Base-by-base conservation (phyloP, 164 flowering plant species). In the Buxus sempervirens region DNA sequence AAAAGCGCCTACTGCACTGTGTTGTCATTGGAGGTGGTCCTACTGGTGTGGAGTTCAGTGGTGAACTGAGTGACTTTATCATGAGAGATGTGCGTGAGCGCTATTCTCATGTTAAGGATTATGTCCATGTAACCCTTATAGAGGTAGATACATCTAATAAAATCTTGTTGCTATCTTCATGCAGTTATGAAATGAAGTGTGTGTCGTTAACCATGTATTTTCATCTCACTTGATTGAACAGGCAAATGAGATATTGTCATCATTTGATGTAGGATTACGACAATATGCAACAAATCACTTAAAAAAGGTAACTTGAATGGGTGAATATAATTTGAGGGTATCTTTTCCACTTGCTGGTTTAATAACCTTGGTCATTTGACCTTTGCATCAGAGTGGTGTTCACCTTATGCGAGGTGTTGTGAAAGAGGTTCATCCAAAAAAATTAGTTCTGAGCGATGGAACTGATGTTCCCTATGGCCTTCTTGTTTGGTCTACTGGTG, bases 11-110 rank as follows among this genome's bases (percentile, higher is more conserved):
- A 36, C 68, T 92, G 61, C 96, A 90, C 69, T 92, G 94, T 73
- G 95, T 92, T 54, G 85, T 92, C 12, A 81, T 90, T 62, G 98
- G 95, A 62, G 98, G 98, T 21, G 98, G 96, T 28, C 98, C 98
- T 0, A 92, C 94, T 6, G 98, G 95, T 5, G 96, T 90, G 55
- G 96, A 92, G 70, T 92, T 90, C 61, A 90, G 98, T 68, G 98
- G 96, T 14, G 96, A 92, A 74, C 54, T 92, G 79, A 87, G 96
- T 76, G 98, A 92, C 77, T 92, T 90, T 64, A 90, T 90, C 65
- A 80, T 80, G 79, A 84, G 68, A 78, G 98, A 90, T 81, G 96
- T 90, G 45, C 73, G 62, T 20, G 85, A 90, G 66, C 66, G 84
- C 12, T 90, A 81, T 69, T 22, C 84, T 68, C 98, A 92, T 75